Evolutionary conservation across 805 yeast genomes (phyloP).

Genomic region (Tetrapisispora pingtungensis): DNA sequence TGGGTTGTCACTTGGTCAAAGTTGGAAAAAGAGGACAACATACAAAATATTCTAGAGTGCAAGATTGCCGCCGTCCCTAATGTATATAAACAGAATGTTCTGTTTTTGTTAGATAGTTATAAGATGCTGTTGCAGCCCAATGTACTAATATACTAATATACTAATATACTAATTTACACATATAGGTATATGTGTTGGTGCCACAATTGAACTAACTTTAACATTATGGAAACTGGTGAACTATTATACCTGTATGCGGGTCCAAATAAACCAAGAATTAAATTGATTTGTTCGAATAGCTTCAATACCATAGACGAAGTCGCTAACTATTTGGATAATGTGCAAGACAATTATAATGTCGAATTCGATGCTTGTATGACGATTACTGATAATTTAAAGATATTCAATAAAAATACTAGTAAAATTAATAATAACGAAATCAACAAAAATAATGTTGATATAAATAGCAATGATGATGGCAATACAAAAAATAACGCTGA

Average conservation of each 20-base stretch:
- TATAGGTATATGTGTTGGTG: no score
- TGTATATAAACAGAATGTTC: no score
- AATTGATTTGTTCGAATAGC: constrained; percentile 16
- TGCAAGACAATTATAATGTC: constrained; percentile 21
- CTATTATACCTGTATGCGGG: constrained; percentile 20
- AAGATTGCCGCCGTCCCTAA: constrained; percentile 1
- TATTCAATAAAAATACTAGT: constrained; percentile 8
- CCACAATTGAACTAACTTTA: no score
- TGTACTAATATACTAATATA: no score
- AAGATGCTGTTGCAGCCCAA: no score
- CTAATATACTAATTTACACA: no score
- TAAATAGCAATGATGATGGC: no score
- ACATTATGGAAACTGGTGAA: constrained; percentile 9
- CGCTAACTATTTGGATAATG: constrained; percentile 11
- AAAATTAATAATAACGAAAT: no score
- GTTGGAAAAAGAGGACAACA: background rate
- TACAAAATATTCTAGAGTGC: background rate
- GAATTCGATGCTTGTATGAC: constrained; percentile 20
- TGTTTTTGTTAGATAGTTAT: no score
- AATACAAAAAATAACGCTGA: no score
- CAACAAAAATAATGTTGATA: no score
- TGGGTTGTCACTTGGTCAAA: no score
- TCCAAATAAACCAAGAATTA: constrained; percentile 18
- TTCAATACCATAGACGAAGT: constrained; percentile 9
- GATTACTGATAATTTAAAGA: constrained; percentile 24